Evolutionary conservation across 2,329 filamentous ascomycete genomes (phyloP), one percentile per base, ranked within the genome.

Genomic region (Neoscytalidium dimidiatum): DNA sequence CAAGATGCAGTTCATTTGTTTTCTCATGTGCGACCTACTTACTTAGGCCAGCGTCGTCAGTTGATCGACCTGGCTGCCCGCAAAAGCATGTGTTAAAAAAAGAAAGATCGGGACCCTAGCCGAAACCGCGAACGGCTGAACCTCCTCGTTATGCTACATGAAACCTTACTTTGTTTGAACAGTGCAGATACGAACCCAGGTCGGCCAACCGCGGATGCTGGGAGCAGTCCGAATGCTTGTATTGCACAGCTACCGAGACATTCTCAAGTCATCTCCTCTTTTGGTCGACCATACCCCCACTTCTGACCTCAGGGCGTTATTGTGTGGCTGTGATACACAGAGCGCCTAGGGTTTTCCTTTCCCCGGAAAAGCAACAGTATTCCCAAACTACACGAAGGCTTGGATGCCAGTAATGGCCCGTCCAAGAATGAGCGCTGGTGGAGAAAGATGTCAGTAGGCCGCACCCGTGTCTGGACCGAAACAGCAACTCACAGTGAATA

Each of bases 401-500:
- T 95, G 92, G 26, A 94, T 81, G 23, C 92, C 90, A 38, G 82
- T 84, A 64, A 84, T 84, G 57, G 82, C 82, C 66, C 82, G 76
- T 51, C 82, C 79, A 52, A 84, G 74, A 57, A 84, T 85, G 68
- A 85, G 73, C 61, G 79, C 79, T 81, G 68, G 61, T 33, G 38
- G 46, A 13, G 8, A 46, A 21, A 28, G 33, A 17, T 23, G 33
- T 65, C 26, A 51, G 64, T 49, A 21, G 26, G 23, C 17, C 21
- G 9, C 38, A 11, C 33, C 56, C 17, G 26, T n/a, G 48, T n/a
- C n/a, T 23, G 46, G 46, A 14, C 46, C 52, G 49, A n/a, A 53
- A 60, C 64, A 46, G 41, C 41, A 60, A 86, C 91, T 85, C 81
- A 94, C 92, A 88, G 78, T 98, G 95, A 75, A 98, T 98, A 79